Evolutionary conservation across 73 alveolate species (phyloP), one percentile per base, ranked within the genome.

Genomic region (Symbiodinium natans): DNA sequence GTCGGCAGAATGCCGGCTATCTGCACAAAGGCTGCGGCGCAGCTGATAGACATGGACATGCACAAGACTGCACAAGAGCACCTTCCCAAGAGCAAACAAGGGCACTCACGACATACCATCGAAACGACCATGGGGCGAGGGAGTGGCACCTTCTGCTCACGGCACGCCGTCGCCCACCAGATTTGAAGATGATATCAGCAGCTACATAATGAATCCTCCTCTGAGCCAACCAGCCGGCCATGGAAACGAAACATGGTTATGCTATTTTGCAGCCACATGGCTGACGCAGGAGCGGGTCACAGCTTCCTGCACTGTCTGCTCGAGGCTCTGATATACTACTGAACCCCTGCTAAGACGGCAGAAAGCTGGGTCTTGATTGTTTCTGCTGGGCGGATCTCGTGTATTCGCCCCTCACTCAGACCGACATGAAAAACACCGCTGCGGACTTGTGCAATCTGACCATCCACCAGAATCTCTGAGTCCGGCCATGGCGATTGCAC

Each of bases 401-500:
- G 86, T 29, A 88, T 73, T 41, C 71, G 46, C 73, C 95, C 86
- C n/a, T 68, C 95, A 13, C 41, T 63, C 84, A 88, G 73, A 71
- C 34, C 68, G 6, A 88, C 95, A 6, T 39, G 86, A 43, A 88
- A 88, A 36, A 77, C 31, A 21, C 95, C 95, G 11, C 71, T 25
- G 71, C 73, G 46, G 48, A 88, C 95, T 19, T 8, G 33, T 2
- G 21, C 31, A 25, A 88, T 68, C 46, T 88, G 34, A 11, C 74
- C 95, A 59, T 88, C 86, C 74, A 88, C 85, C 84, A 88, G 36
- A 10, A 88, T 83, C 10, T 88, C 86, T 3, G 68, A 9, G 29
- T 63, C 95, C 34, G 95, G 95, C 95, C 95, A 88, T 21, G 95
- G 95, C 9, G 95, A 88, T 68, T 88, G 95, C 42, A 88, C 73